Evolutionary conservation across 2,329 filamentous ascomycete species (phyloP), one percentile per base, ranked within the genome.

Genomic region (Microdochium paspali): DNA sequence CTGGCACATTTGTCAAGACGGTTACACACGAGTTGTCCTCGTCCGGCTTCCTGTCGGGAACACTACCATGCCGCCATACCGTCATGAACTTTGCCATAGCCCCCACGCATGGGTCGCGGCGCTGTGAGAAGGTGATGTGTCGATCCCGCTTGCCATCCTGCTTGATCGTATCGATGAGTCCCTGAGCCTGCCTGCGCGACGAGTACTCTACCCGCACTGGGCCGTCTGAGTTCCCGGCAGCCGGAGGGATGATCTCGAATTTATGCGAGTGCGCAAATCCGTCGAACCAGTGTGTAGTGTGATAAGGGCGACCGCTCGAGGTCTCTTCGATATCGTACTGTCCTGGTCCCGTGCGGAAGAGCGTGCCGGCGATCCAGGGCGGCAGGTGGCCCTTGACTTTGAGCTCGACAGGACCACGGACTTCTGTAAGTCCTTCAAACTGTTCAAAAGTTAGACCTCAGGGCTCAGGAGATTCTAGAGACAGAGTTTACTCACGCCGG

Each of bases 241-340:
- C 58, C 18, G 73, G 60, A 28, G 26, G 35, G 3, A 79, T 56
- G 26, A 91, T 84, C 49, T 87, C 74, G 59, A 91, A 91, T 24
- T 78, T 80, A 65, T 91, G 85, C 1, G 80, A 72, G 47, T 86
- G 78, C 3, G 80, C 76, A 49, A 89, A 80, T 5, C 85, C 85
- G 59, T 93, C 88, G 54, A 93, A 93, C 87, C 87, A 93, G 61
- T 93, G 87, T 1, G 73, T 77, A 12, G 83, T 71, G 26, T 72
- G 69, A 56, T 82, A 82, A 3, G 35, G 35, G 0, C 72, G 77
- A n/a, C 80, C 79, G 3, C 71, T 70, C 2, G 76, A 64, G 1
- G 79, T 80, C 40, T 67, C 61, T n/a, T 81, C 70, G 3, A 89
- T 66, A 31, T 75, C 74, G 60, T 76, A 79, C 24, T 77, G 73